These are phyloP conservation scores for Bothriochloa decipiens DNA, from an alignment of 176 grass and related monocot genomes.

Conservation along the genomic window DNA sequence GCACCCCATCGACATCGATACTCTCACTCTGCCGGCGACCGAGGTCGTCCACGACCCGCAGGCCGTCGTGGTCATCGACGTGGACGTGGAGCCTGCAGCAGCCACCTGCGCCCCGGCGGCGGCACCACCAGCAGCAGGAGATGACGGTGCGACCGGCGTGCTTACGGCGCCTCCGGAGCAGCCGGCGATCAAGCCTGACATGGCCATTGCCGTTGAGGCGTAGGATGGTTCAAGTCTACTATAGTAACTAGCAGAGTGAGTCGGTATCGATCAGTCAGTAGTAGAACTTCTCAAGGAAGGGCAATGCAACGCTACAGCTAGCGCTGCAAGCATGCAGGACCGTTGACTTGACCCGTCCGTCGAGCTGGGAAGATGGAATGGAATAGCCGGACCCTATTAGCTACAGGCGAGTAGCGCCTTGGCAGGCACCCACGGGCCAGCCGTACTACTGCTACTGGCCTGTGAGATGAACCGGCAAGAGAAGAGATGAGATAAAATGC, in stretches of 20 bases:
- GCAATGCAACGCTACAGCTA: background rate
- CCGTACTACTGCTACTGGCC: conserved; percentile 6
- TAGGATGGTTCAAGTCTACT: background rate
- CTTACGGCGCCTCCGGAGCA: background rate
- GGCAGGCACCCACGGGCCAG: conserved; percentile 22
- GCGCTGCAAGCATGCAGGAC: conserved; percentile 29
- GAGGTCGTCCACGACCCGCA: background rate
- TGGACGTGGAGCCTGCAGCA: background rate
- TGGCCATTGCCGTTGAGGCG: conserved; percentile 32
- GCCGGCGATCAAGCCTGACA: conserved; percentile 35
- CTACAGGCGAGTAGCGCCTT: conserved; percentile 28
- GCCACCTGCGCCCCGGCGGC: background rate
- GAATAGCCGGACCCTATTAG: background rate
- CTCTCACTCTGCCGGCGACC: background rate
- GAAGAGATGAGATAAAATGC: background rate
- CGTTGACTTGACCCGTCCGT: conserved; percentile 1
- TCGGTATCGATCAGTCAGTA: background rate
- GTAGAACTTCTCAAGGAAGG: background rate
- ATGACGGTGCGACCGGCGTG: background rate
- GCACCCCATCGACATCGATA: conserved; percentile 53
- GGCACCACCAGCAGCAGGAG: background rate
- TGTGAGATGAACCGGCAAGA: conserved; percentile 6
- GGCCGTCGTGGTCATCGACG: background rate
- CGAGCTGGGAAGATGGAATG: background rate
- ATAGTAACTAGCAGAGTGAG: background rate